Percentiles rank a stretch among this genome's conserved stretches.
These are phyloP conservation scores for Elsinoe batatas DNA, from an alignment of 2,329 filamentous ascomycete species.

Conservation along the genomic window DNA sequence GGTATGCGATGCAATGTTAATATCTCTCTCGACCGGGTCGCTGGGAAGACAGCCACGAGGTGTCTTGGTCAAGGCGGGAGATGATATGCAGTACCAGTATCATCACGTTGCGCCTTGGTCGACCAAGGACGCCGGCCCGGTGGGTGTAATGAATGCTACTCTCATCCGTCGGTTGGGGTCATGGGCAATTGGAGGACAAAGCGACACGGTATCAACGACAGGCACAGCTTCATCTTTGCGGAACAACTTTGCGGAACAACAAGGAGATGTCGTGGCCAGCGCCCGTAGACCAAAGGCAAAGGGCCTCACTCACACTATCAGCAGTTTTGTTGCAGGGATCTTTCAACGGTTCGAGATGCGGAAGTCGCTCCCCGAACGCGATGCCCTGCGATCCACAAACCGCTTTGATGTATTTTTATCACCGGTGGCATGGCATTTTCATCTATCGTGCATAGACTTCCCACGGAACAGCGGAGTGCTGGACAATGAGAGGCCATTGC, in stretches of 20 bases:
- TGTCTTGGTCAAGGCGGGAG: not conserved
- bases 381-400: not conserved
- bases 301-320: conserved; percentile 7
- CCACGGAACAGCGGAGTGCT: not conserved
- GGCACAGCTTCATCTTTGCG: conserved; percentile 4
- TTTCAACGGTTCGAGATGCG: conserved; percentile 2
- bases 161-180: not conserved
- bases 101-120: not conserved
- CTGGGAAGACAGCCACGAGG: conserved; percentile 1
- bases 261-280: conserved; percentile 5
- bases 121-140: not conserved
- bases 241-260: not conserved
- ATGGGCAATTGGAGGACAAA: conserved; percentile 6
- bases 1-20: conserved; percentile 5
- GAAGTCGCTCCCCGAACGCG: not conserved
- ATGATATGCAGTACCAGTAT: not conserved
- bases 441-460: not conserved
- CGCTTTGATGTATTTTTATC: not conserved
- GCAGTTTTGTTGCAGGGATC: conserved; percentile 10
- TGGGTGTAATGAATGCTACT: not conserved
- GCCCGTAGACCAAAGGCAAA: not conserved
- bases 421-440: not conserved
- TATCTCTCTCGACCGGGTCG: conserved; percentile 3
- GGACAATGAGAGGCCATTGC: not conserved
- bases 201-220: not conserved